Percentiles rank a stretch among this genome's conserved stretches.
Conservation (phyloP, 495 filamentous ascomycete genomes). For the Penicillium lagena region DNA sequence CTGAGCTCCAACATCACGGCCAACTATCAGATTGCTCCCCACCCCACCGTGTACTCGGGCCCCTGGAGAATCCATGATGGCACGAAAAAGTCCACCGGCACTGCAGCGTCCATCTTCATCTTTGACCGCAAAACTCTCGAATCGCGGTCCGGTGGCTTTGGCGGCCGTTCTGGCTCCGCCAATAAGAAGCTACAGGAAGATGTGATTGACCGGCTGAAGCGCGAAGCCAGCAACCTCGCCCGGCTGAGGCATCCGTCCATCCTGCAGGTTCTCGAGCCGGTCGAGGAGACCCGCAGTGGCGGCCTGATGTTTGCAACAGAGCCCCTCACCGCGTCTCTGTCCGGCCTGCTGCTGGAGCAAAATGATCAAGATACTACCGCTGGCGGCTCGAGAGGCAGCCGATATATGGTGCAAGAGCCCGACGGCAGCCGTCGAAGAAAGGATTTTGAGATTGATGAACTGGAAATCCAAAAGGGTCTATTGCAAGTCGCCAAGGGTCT, state of each 20-base stretch:
- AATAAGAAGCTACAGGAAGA: conserved; percentile 79
- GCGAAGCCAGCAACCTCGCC: conserved; percentile 82
- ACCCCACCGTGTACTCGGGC: conserved; percentile 66
- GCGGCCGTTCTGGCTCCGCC: conserved; percentile 55
- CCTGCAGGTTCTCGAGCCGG: conserved; percentile 87
- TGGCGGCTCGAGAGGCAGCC: conserved; percentile 59
- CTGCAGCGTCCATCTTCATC: conserved; percentile 84
- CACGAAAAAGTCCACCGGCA: conserved; percentile 89
- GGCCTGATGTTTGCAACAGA: conserved; percentile 96
- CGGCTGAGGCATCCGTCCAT: conserved; percentile 84
- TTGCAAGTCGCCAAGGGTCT: conserved; percentile 89
- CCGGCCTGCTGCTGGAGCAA: conserved; percentile 76
- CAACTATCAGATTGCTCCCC: conserved; percentile 74
- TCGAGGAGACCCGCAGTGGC: conserved; percentile 86
- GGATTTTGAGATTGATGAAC: conserved; percentile 91
- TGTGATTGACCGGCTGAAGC: conserved; percentile 82
- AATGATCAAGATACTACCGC: conserved; percentile 71
- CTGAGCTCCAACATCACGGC: conserved; percentile 85
- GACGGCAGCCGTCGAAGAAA: conserved; percentile 66
- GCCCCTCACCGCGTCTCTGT: conserved; percentile 79
- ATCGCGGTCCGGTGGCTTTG: conserved; percentile 50
- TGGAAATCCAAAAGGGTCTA: conserved; percentile 95
- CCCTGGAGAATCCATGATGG: conserved; percentile 97
- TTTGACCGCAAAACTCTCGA: conserved; percentile 88
- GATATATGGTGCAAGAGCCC: conserved; percentile 75